phyloP scores from a whole-genome alignment of 108 stramenopile species.

The Pseudonitzschia multiseries region DNA sequence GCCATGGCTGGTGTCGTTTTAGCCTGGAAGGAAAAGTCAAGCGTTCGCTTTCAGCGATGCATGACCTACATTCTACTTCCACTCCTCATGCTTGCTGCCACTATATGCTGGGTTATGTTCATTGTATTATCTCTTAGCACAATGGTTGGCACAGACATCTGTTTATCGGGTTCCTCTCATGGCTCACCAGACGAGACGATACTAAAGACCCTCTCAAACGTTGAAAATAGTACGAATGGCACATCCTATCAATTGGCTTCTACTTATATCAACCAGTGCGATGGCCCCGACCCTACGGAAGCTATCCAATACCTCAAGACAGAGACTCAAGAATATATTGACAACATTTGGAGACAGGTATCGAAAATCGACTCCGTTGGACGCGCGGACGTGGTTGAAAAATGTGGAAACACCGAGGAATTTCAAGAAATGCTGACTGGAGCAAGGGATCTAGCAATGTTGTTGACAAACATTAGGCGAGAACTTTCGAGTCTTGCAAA shows the following conservation, averaged over 20 bases:
- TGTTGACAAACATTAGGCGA: slow-evolving; percentile 38
- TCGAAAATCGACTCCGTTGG: slow-evolving; percentile 47
- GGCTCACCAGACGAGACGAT: slow-evolving; percentile 36
- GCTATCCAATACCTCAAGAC: slow-evolving; percentile 16
- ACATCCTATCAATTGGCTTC: slow-evolving; percentile 15
- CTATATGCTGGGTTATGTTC: slow-evolving; percentile 32
- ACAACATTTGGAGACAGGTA: slow-evolving; percentile 44
- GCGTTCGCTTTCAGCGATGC: slow-evolving; percentile 20
- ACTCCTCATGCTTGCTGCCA: slow-evolving; percentile 20
- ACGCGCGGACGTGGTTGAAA: slow-evolving; percentile 18
- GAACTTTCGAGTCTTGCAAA: slow-evolving; percentile 30
- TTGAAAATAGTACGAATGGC: not conserved
- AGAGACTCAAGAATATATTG: slow-evolving; percentile 25
- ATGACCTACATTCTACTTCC: slow-evolving; percentile 50
- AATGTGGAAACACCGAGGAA: slow-evolving; percentile 34
- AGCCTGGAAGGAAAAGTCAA: slow-evolving; percentile 40
- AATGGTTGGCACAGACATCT: slow-evolving; percentile 36
- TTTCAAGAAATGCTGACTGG: slow-evolving; percentile 32
- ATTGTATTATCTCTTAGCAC: slow-evolving; percentile 28
- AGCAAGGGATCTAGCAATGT: slow-evolving; percentile 39
- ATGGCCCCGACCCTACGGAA: slow-evolving; percentile 29
- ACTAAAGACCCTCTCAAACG: slow-evolving; percentile 17
- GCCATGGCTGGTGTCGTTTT: slow-evolving; percentile 33
- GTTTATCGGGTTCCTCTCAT: slow-evolving; percentile 10
- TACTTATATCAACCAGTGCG: slow-evolving; percentile 33